These are phyloP conservation scores for Thielaviopsis ethacetica DNA, from an alignment of 2,329 filamentous ascomycete genomes.

Conservation along the genomic window DNA sequence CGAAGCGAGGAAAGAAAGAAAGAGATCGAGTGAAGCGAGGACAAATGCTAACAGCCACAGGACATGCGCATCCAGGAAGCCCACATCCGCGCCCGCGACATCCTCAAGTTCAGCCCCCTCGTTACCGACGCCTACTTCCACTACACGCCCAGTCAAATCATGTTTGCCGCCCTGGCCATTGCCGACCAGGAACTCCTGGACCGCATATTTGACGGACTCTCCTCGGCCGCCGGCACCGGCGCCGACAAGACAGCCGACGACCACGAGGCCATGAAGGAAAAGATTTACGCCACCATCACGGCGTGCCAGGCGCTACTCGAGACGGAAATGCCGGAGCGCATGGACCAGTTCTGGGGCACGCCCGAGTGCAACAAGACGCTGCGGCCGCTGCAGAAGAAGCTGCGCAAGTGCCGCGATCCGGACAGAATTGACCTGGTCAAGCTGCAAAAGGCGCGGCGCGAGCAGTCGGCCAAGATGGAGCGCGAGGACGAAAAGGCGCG, in stretches of 20 bases:
- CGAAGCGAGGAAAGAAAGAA: not conserved
- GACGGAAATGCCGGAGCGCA: constrained; percentile 38
- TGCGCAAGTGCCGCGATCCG: constrained; percentile 59
- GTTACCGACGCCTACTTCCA: constrained; percentile 95
- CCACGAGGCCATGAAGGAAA: constrained; percentile 23
- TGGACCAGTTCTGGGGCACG: constrained; percentile 37
- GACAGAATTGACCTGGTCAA: constrained; percentile 57
- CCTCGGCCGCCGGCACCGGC: constrained; percentile 19
- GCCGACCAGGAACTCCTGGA: constrained; percentile 51
- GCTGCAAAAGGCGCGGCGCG: constrained; percentile 46
- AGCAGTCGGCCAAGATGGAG: constrained; percentile 30
- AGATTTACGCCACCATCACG: constrained; percentile 32
- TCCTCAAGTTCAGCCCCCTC: constrained; percentile 64
- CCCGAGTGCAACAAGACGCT: constrained; percentile 32
- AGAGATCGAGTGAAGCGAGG: no score
- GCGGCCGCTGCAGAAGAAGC: constrained; percentile 47
- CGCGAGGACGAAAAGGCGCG: constrained; percentile 23
- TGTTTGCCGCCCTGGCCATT: constrained; percentile 64
- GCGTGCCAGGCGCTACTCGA: constrained; percentile 38
- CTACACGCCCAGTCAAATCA: constrained; percentile 87
- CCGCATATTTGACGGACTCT: constrained; percentile 9
- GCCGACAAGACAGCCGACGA: constrained; percentile 16
- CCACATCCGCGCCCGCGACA: constrained; percentile 54
- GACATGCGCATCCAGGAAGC: constrained; percentile 37
- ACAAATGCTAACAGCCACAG: constrained; percentile 12